Base-by-base conservation (phyloP, 768 basidiomycete genomes). In the Crepidotus variabilis region DNA sequence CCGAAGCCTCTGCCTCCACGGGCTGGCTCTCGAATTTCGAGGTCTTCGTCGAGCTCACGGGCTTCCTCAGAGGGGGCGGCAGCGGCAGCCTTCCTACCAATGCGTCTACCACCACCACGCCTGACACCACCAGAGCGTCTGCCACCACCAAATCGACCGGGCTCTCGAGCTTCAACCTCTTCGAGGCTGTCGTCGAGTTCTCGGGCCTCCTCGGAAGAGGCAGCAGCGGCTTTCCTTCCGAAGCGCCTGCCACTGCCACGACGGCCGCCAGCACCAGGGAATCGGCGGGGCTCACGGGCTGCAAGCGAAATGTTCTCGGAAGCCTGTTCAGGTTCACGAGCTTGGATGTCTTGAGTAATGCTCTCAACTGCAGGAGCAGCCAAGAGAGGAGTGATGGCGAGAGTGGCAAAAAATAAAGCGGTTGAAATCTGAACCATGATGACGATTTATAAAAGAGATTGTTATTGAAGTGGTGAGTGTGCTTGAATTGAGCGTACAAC, bases 371-470 rank as follows among this genome's bases (percentile, higher is more conserved):
- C 33, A 46, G 62, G 58, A n/a, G 55, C 22, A 21, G 64, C 62
- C 50, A 67, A 20, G 13, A 58, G 60, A n/a, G 64, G 63, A 34
- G 61, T 53, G n/a, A 61, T 39, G 36, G 59, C 57, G 55, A 65
- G 54, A 50, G 64, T 58, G 33, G 59, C 59, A 43, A 65, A 22
- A 48, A 67, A 20, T 36, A 63, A 50, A 39, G 59, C 20, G 58
- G 58, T 59, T 51, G 63, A 46, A 36, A 67, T 58, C 63, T 65
- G 64, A 60, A 67, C 64, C 61, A 63, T 67, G 46, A 57, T 63
- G 51, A 59, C 35, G 50, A 34, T 43, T 56, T 43, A 28, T 50
- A 47, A 47, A 11, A 50, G 32, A 52, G 35, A 50, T 52, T 23
- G 36, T 52, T 50, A 43, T 36, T 53, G 33, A 45, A 9, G 18